Conservation (phyloP, 1,139 yeast species). For the Candida glucosophila region DNA sequence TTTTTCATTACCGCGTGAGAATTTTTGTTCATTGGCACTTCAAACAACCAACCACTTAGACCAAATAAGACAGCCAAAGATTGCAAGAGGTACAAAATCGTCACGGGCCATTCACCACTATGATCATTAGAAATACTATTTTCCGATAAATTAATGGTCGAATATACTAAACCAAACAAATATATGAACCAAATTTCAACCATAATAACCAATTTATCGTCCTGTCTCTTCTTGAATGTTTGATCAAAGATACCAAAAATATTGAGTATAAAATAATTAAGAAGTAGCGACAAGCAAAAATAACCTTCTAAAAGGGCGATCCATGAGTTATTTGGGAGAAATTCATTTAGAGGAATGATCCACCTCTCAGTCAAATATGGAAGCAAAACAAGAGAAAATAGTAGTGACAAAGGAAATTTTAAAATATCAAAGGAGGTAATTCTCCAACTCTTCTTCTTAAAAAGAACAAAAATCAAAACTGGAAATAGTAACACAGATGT, state of each 20-base stretch:
- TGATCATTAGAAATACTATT: conserved; percentile 35
- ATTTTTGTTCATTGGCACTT: no score
- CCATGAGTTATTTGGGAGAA: conserved; percentile 51
- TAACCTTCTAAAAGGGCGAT: conserved; percentile 25
- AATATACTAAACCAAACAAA: conserved; percentile 46
- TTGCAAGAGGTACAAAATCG: conserved; percentile 43
- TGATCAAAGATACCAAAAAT: conserved; percentile 31
- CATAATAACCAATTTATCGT: conserved; percentile 62
- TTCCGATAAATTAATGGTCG: conserved; percentile 38
- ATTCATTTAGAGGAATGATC: conserved; percentile 35
- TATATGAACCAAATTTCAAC: conserved; percentile 45
- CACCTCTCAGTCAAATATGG: conserved; percentile 27
- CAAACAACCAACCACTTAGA: conserved; percentile 31
- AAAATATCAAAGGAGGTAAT: conserved; percentile 28
- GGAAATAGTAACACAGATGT: conserved; percentile 55
- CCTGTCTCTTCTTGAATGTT: conserved; percentile 51
- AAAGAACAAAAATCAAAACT: conserved; percentile 37
- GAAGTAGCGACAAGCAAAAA: conserved; percentile 40
- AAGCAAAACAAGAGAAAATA: conserved; percentile 31
- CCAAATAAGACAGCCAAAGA: conserved; percentile 52
- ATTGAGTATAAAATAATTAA: conserved; percentile 51
- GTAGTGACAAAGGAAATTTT: conserved; percentile 51
- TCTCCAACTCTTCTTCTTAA: conserved; percentile 44
- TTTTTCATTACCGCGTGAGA: conserved; percentile 5
- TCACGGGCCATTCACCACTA: conserved; percentile 53